A percentile compares a stretch with the other conserved stretches of the same genome.
phyloP scores from a whole-genome alignment of 1,284 basidiomycete genomes.

The Somion occarium region DNA sequence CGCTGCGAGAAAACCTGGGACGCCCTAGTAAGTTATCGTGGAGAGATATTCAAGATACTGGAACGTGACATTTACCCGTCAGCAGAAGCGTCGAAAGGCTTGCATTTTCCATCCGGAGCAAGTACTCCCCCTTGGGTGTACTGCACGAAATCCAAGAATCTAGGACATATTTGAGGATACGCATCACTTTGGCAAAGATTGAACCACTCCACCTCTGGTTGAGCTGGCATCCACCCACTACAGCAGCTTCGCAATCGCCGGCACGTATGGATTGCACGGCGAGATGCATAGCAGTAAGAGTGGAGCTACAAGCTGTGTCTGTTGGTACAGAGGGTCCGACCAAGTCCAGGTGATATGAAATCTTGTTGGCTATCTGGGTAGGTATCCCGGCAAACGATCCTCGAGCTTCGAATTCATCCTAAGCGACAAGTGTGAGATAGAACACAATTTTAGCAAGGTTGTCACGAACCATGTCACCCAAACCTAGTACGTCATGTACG shows the following conservation, averaged over 20 bases:
- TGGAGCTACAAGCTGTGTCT: constrained; percentile 49
- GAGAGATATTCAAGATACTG: not conserved
- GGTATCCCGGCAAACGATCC: constrained; percentile 34
- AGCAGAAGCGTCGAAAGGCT: constrained; percentile 44
- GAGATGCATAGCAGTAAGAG: constrained; percentile 41
- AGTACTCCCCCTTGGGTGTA: constrained; percentile 35
- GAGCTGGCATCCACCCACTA: constrained; percentile 40
- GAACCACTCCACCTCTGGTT: too few species aligned
- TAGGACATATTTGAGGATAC: constrained; percentile 1
- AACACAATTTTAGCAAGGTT: not conserved
- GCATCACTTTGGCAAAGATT: constrained; percentile 11
- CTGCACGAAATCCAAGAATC: constrained; percentile 16
- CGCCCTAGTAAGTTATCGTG: too few species aligned
- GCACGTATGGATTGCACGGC: constrained; percentile 38
- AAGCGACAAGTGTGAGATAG: not conserved
- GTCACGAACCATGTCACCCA: constrained; percentile 6
- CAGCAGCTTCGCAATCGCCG: constrained; percentile 45
- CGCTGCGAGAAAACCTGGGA: constrained; percentile 22
- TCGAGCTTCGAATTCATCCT: constrained; percentile 33
- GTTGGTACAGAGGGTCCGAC: constrained; percentile 40
- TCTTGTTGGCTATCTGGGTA: constrained; percentile 36
- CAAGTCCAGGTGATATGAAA: constrained; percentile 46
- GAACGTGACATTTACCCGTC: constrained; percentile 32
- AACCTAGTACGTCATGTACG: constrained; percentile 11
- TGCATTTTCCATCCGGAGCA: constrained; percentile 40